Evolutionary conservation across 1,284 basidiomycete species (phyloP).

Genomic region (Cerioporus squamosus): DNA sequence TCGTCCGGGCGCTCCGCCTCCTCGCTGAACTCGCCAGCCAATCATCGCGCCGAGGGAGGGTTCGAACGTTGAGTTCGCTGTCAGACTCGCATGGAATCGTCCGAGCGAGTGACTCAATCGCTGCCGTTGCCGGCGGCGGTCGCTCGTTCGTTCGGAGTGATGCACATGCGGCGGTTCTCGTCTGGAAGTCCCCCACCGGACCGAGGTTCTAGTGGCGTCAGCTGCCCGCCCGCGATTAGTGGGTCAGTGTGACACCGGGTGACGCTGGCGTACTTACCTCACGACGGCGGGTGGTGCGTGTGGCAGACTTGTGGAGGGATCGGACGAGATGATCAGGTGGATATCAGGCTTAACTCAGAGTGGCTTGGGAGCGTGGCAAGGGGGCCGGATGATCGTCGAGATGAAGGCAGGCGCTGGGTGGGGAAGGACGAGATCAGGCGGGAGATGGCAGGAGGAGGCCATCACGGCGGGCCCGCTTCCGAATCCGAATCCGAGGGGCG

Average conservation of each 20-base stretch:
- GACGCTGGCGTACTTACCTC: too few species aligned
- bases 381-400: too few species aligned
- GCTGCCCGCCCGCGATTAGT: background rate
- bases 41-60: background rate
- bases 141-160: background rate
- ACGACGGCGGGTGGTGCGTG: background rate
- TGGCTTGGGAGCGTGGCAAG: background rate
- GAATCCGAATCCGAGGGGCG: background rate
- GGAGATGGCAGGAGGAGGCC: slow-evolving; percentile 1
- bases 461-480: slow-evolving; percentile 5
- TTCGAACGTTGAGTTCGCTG: background rate
- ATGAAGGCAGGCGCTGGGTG: too few species aligned
- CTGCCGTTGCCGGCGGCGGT: background rate
- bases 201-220: too few species aligned
- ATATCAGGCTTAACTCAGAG: background rate
- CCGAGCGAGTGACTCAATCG: too few species aligned
- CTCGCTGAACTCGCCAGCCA: background rate
- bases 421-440: too few species aligned
- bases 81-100: too few species aligned
- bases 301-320: background rate
- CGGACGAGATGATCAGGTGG: background rate
- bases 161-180: too few species aligned
- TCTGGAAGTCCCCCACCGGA: too few species aligned
- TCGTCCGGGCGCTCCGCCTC: background rate
- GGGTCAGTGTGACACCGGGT: slow-evolving; percentile 1